Base-by-base conservation (phyloP, 768 basidiomycete species). In the Podaxis sp. region DNA sequence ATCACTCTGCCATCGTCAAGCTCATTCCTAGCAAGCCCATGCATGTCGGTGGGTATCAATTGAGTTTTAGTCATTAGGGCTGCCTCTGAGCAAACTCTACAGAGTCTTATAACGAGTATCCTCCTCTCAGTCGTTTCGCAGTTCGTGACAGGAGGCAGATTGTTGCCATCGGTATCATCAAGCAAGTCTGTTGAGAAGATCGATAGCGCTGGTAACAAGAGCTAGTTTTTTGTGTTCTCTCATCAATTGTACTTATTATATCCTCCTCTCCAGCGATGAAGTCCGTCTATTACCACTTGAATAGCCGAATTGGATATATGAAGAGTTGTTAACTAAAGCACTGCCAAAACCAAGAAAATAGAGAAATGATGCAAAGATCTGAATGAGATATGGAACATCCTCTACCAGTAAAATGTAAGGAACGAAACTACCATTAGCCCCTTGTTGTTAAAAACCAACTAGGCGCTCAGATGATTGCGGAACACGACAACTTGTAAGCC, bases 61-160 rank as follows among this genome's bases (percentile, higher is more conserved):
- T 4, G 4, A 13, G n/a, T 32, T 38, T 10, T 4, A 2, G 11
- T n/a, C 2, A 23, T n/a, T 7, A 54, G 16, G 3, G 11, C 7
- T 23, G 38, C 5, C 4, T 32, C 18, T 55, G 32, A 61, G 2
- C 16, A 16, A 37, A 36, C 7, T 5, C 5, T 65, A 70, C 75
- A 64, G 77, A 95, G 83, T 85, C 90, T 40, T 97, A 95, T 86
- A 88, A 89, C 73, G 91, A 94, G 78, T 99, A 98, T 82, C 95
- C 97, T 69, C 97, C 97, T 78, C 90, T 99, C 66, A 97, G 97
- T 83, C 95, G 96, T 76, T 96, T 96, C 81, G 94, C 95, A 71
- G 95, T 97, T 76, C 94, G 95, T 89, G 95, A 97, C 85, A 97
- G 97, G 95, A 90, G 95, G 76, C 95, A 98, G 82, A 96, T 95